Base-by-base conservation (phyloP, 108 stramenopile species). In the Fistulifera solaris region DNA sequence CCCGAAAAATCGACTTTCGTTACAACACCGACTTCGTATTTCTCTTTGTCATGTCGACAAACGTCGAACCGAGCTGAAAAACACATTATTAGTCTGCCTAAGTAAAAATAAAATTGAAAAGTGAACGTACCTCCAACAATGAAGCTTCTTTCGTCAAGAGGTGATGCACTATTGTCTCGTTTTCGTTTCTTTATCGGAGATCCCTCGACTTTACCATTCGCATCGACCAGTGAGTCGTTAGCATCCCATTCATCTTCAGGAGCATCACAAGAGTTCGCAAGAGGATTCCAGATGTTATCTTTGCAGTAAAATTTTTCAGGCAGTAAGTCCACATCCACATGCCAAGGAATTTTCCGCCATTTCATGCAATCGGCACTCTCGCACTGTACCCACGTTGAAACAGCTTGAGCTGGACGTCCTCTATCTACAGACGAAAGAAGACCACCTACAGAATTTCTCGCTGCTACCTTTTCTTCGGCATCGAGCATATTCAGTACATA, bases 301-400 rank as follows among this genome's bases (percentile, higher is more conserved):
- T 75, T 78, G 70, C 92, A 94, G 52, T 67, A 82, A 59, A 94
- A 94, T 47, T 78, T 68, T 31, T 94, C 86, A 10, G 92, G 80
- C 13, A 94, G 70, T 48, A 80, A 61, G 45, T 81, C 75, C 27
- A 89, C 71, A 52, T 89, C 88, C 19, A 89, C 88, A 56, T 87
- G 75, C 85, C 83, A 89, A 10, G 92, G 92, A 0, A 94, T 65
- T 40, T 81, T 85, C 49, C 92, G 65, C 92, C 92, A 94, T 63
- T 94, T 94, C 41, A 83, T 69, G 61, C 92, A 94, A 8, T 63
- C 56, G 39, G 83, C 81, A 51, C 87, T 83, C 58, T 94, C 92
- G 63, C 92, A 94, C 69, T 94, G 92, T 1, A 94, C 87, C 92
- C 92, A 94, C 67, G 85, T 89, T 10, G 79, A 84, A 51, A 91